Conservation (phyloP, 2,329 filamentous ascomycete species). For the Fusarium sambucinum region DNA sequence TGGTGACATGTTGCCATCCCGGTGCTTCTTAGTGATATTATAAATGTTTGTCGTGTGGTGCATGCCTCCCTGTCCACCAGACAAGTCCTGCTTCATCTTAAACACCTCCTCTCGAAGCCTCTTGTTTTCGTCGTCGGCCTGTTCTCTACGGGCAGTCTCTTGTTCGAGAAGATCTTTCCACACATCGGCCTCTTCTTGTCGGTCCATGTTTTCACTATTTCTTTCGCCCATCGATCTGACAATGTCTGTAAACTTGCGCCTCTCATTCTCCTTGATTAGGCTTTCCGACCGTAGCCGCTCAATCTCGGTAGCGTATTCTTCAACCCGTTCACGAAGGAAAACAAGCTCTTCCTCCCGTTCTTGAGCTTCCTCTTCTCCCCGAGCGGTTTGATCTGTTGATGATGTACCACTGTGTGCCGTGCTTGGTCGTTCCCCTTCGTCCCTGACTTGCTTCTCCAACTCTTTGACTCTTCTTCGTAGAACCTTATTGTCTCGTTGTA, state of each 20-base stretch:
- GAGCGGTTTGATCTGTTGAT: slow-evolving; percentile 69
- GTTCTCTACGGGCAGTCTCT: slow-evolving; percentile 88
- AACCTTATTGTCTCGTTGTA: slow-evolving; percentile 90
- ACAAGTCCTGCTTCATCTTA: slow-evolving; percentile 73
- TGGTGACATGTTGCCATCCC: slow-evolving; percentile 60
- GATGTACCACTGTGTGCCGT: slow-evolving; percentile 69
- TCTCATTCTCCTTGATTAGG: slow-evolving; percentile 84
- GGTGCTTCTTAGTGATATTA: slow-evolving; percentile 70
- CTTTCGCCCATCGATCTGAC: slow-evolving; percentile 68
- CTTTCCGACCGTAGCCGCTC: slow-evolving; percentile 84
- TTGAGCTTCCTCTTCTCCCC: slow-evolving; percentile 69
- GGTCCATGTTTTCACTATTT: slow-evolving; percentile 63
- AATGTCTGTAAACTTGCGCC: slow-evolving; percentile 85
- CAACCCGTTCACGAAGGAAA: slow-evolving; percentile 85
- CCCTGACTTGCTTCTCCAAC: slow-evolving; percentile 81
- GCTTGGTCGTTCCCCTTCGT: slow-evolving; percentile 72
- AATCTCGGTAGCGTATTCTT: slow-evolving; percentile 85
- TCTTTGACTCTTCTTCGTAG: slow-evolving; percentile 86
- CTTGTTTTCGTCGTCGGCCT: slow-evolving; percentile 89
- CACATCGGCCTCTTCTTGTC: slow-evolving; percentile 79
- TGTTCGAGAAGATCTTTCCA: slow-evolving; percentile 96
- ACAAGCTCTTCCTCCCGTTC: slow-evolving; percentile 87
- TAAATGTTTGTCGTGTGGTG: slow-evolving; percentile 75
- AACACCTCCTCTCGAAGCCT: slow-evolving; percentile 86
- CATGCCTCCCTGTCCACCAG: slow-evolving; percentile 54